Evolutionary conservation across 2,329 filamentous ascomycete species (phyloP).

Genomic region (Neospermospora avenae): DNA sequence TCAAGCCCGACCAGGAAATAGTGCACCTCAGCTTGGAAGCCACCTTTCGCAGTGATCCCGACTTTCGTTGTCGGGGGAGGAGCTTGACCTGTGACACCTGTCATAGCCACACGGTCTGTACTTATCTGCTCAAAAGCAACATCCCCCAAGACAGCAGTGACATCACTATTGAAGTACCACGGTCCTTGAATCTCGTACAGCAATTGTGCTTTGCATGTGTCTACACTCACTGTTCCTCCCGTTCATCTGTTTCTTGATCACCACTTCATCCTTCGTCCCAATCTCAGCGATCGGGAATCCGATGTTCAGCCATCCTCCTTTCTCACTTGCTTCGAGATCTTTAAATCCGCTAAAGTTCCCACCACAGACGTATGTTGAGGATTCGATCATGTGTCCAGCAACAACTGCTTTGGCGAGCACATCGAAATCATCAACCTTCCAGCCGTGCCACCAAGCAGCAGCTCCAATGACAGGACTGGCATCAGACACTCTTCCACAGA

Average conservation of each 20-base stretch:
- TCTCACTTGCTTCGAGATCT: constrained; percentile 15
- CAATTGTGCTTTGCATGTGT: constrained; percentile 38
- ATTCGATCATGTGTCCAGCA: constrained; percentile 35
- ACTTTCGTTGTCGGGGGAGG: constrained; percentile 40
- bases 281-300: constrained; percentile 47
- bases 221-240: constrained; percentile 27
- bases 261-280: constrained; percentile 38
- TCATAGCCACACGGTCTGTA: constrained; percentile 41
- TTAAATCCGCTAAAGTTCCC: constrained; percentile 33
- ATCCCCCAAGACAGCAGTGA: constrained; percentile 39
- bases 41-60: constrained; percentile 43
- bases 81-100: constrained; percentile 38
- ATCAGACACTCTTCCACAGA: constrained; percentile 44
- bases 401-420: constrained; percentile 39
- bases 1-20: constrained; percentile 45
- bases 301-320: constrained; percentile 37
- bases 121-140: constrained; percentile 41
- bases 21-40: constrained; percentile 45
- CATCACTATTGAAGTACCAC: constrained; percentile 37
- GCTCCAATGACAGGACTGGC: constrained; percentile 43
- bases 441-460: constrained; percentile 39
- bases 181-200: constrained; percentile 41
- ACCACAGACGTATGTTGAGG: constrained; percentile 30
- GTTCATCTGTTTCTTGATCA: constrained; percentile 44
- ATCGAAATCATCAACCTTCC: constrained; percentile 36